A percentile compares a stretch with the other conserved stretches of the same genome.
phyloP scores from a whole-genome alignment of 495 filamentous ascomycete genomes.

The Amphirosellinia nigrospora region DNA sequence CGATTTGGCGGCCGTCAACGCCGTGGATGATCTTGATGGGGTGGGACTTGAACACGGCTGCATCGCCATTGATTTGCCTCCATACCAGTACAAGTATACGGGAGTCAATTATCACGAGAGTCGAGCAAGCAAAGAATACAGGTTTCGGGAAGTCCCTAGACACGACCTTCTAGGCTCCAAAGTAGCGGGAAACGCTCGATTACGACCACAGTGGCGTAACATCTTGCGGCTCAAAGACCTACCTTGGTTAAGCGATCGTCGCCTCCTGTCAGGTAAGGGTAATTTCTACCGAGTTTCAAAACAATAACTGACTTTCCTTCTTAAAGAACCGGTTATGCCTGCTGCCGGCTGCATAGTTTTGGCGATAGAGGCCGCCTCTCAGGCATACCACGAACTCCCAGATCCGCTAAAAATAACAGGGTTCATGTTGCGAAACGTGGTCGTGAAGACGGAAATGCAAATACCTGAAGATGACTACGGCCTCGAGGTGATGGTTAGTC shows the following conservation, averaged over 20 bases:
- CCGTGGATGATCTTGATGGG: conserved; percentile 7
- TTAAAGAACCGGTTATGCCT: conserved; percentile 51
- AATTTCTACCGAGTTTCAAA: background rate
- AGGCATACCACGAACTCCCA: conserved; percentile 1
- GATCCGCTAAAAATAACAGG: conserved; percentile 22
- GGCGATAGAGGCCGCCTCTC: conserved; percentile 53
- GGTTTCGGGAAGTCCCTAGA: conserved; percentile 42
- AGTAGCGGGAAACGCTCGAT: conserved; percentile 45
- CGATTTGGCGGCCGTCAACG: conserved; percentile 26
- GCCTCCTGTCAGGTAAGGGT: background rate
- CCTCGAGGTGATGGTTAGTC: conserved; percentile 19
- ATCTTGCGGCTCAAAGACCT: conserved; percentile 52
- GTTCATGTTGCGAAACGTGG: conserved; percentile 30
- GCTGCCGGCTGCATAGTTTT: conserved; percentile 57
- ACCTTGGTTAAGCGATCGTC: conserved; percentile 59
- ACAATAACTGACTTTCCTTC: background rate
- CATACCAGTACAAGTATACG: conserved; percentile 26
- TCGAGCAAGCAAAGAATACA: conserved; percentile 53
- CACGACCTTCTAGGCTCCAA: conserved; percentile 60
- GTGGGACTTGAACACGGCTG: conserved; percentile 12
- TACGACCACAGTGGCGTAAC: conserved; percentile 58
- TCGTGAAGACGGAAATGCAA: conserved; percentile 36
- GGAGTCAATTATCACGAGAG: conserved; percentile 36
- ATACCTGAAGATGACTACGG: conserved; percentile 45
- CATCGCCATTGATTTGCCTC: conserved; percentile 23